Percentiles rank a stretch among this genome's conserved stretches.
Conservation (phyloP, 2,329 filamentous ascomycete species). For the Fusarium sp. region DNA sequence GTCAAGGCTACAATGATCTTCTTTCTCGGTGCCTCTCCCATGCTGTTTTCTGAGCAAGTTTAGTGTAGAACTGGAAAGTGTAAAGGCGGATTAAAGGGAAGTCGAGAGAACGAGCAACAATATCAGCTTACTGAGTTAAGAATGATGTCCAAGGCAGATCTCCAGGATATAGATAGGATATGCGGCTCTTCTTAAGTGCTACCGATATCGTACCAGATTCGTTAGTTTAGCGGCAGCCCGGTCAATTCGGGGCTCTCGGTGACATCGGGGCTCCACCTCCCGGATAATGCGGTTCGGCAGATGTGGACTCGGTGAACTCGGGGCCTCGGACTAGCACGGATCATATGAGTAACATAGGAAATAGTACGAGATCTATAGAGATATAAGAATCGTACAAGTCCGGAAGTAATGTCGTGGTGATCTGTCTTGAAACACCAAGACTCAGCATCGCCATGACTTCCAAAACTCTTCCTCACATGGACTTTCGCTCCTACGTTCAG, state of each 20-base stretch:
- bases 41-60: neutral
- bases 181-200: neutral
- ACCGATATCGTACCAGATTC: neutral
- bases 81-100: neutral
- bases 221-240: neutral
- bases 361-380: neutral
- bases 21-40: slow-evolving; percentile 7
- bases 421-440: neutral
- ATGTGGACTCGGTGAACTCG: slow-evolving; percentile 21
- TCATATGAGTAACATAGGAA: neutral
- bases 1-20: slow-evolving; percentile 63
- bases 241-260: slow-evolving; percentile 6
- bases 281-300: neutral
- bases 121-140: neutral
- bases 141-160: too few relatives aligned
- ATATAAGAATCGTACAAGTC: neutral
- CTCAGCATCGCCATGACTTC: slow-evolving; percentile 19
- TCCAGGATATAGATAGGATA: neutral
- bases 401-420: rapidly evolving
- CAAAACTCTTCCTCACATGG: slow-evolving; percentile 43
- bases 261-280: neutral
- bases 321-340: neutral
- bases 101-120: neutral
- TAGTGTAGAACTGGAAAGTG: neutral
- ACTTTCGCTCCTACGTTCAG: slow-evolving; percentile 31